phyloP scores from a whole-genome alignment of 305 asterid genomes.

The Plantago coronopus region DNA sequence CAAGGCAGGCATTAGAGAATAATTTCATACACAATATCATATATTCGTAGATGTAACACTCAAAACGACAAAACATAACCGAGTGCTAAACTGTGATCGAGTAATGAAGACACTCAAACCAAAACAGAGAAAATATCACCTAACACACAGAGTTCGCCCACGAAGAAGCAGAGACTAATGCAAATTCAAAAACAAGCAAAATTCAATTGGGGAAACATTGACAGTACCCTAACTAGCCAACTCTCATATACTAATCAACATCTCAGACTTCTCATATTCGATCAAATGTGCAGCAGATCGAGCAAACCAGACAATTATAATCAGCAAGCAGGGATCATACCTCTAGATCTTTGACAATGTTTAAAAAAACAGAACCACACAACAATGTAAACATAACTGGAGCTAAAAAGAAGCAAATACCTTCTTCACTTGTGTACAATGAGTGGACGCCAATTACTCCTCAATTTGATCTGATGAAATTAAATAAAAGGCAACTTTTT shows the following conservation, averaged over 20 bases:
- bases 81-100: neutral
- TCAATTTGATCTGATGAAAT: slow-evolving; percentile 27
- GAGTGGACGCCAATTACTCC: slow-evolving; percentile 22
- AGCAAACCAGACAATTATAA: neutral
- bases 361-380: slow-evolving; percentile 13
- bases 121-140: neutral
- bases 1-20: slow-evolving; percentile 1
- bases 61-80: too few relatives aligned
- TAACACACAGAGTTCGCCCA: neutral
- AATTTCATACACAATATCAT: slow-evolving; percentile 6
- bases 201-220: neutral
- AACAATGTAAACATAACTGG: slow-evolving; percentile 21
- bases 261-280: slow-evolving; percentile 14
- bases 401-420: slow-evolving; percentile 33
- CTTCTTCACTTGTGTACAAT: slow-evolving; percentile 23
- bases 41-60: neutral
- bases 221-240: neutral
- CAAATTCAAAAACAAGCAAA: neutral
- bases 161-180: neutral
- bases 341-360: slow-evolving; percentile 42
- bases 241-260: slow-evolving; percentile 10
- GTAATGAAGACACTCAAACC: slow-evolving; percentile 8
- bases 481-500: slow-evolving; percentile 20
- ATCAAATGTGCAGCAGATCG: slow-evolving; percentile 15
- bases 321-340: neutral